These are phyloP conservation scores for Aureobasidium sp. DNA, from an alignment of 2,329 filamentous ascomycete species.

Conservation along the genomic window DNA sequence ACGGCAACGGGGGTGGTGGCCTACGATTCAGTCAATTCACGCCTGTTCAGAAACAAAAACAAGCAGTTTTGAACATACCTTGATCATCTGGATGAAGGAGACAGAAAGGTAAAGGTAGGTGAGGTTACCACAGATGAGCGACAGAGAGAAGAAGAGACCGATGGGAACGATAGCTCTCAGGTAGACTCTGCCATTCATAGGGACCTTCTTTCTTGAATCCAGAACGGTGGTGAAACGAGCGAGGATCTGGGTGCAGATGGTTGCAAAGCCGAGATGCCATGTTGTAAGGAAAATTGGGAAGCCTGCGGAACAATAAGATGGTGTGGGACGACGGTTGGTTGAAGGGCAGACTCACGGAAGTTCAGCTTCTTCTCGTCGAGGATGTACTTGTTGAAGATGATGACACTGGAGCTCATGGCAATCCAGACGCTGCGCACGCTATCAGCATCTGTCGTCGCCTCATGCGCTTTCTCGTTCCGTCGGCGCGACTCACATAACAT, in stretches of 20 bases:
- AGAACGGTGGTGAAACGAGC: slow-evolving; percentile 83
- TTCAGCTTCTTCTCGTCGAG: slow-evolving; percentile 62
- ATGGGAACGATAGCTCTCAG: slow-evolving; percentile 90
- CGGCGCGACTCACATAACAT: slow-evolving; percentile 57
- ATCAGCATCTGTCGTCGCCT: not conserved
- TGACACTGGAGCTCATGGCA: slow-evolving; percentile 82
- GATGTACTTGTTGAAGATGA: slow-evolving; percentile 99
- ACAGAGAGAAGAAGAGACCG: slow-evolving; percentile 90
- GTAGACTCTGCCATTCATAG: slow-evolving; percentile 94
- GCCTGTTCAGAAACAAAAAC: slow-evolving; percentile 12
- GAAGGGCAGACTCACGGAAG: slow-evolving; percentile 59
- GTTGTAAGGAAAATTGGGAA: slow-evolving; percentile 79
- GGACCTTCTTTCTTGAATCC: slow-evolving; percentile 90
- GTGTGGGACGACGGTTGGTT: slow-evolving; percentile 21
- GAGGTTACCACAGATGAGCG: slow-evolving; percentile 91
- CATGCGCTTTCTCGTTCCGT: not conserved
- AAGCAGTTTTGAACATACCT: slow-evolving; percentile 49
- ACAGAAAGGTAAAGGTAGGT: slow-evolving; percentile 94
- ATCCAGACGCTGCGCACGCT: slow-evolving; percentile 69
- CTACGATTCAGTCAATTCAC: slow-evolving; percentile 38
- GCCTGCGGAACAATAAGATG: slow-evolving; percentile 28
- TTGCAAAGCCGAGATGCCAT: slow-evolving; percentile 92
- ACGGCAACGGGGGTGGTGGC: slow-evolving; percentile 93
- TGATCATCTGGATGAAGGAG: slow-evolving; percentile 98
- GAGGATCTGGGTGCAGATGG: slow-evolving; percentile 87